phyloP scores from a whole-genome alignment of 192 early-diverging fungal genomes.

The Rhizophagus clarus region DNA sequence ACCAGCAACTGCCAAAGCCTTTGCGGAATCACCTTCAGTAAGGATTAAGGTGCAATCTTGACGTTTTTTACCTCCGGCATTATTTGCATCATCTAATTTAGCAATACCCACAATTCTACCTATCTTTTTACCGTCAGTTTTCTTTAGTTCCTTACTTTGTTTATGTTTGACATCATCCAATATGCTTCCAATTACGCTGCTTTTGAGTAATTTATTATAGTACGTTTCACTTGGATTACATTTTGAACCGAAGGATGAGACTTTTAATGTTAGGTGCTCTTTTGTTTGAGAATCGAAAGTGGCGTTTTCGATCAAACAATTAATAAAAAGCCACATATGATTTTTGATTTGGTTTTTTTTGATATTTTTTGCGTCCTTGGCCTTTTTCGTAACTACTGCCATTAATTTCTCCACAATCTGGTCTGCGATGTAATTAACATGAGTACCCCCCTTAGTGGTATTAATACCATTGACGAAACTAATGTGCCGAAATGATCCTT shows the following conservation, averaged over 20 bases:
- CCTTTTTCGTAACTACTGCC: conserved; percentile 74
- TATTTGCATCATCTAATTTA: conserved; percentile 95
- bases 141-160: conserved; percentile 77
- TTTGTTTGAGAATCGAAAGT: conserved; percentile 99
- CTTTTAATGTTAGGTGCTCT: conserved; percentile 86
- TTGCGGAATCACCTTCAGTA: conserved; percentile 98
- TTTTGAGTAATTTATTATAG: too few relatives aligned
- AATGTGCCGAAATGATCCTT: conserved; percentile 90
- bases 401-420: conserved; percentile 75
- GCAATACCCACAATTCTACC: conserved; percentile 71
- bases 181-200: conserved; percentile 82
- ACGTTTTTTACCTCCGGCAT: conserved; percentile 73
- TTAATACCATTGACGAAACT: conserved; percentile 96
- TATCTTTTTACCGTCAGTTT: conserved; percentile 67
- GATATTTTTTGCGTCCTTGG: conserved; percentile 59
- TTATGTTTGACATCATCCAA: conserved; percentile 70
- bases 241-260: conserved; percentile 79
- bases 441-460: conserved; percentile 93
- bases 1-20: conserved; percentile 83
- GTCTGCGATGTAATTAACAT: conserved; percentile 82
- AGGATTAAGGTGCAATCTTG: conserved; percentile 90
- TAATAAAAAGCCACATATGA: conserved; percentile 94
- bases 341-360: conserved; percentile 86
- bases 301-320: conserved; percentile 92
- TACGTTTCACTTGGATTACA: not conserved